phyloP scores from a whole-genome alignment of 495 filamentous ascomycete species.

The Penicillium robsamsonii region DNA sequence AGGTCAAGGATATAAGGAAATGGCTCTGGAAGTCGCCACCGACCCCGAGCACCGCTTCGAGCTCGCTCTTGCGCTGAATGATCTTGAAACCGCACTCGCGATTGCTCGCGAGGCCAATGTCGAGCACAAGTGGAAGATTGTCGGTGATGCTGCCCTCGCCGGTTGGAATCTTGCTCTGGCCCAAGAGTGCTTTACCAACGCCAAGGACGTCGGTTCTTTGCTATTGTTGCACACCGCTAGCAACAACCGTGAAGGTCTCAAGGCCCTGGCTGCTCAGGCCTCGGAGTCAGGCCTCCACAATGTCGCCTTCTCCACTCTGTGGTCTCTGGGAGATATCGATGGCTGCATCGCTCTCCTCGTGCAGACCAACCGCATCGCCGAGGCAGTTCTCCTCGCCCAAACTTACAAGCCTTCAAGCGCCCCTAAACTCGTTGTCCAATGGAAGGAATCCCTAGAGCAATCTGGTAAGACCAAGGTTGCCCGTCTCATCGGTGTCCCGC shows the following conservation, averaged over 20 bases:
- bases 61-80: slow-evolving; percentile 76
- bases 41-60: slow-evolving; percentile 98
- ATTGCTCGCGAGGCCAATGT: slow-evolving; percentile 80
- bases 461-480: slow-evolving; percentile 77
- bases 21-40: slow-evolving; percentile 93
- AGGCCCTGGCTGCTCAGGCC: slow-evolving; percentile 68
- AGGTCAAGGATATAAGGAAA: slow-evolving; percentile 92
- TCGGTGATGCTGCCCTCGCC: slow-evolving; percentile 85
- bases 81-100: slow-evolving; percentile 78
- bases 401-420: slow-evolving; percentile 89
- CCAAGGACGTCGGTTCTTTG: slow-evolving; percentile 85
- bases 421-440: slow-evolving; percentile 62
- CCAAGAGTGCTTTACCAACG: slow-evolving; percentile 86
- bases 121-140: slow-evolving; percentile 96
- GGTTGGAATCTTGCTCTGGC: slow-evolving; percentile 86
- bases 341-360: slow-evolving; percentile 78
- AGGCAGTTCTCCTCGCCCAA: slow-evolving; percentile 87
- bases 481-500: slow-evolving; percentile 79
- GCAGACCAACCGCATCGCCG: slow-evolving; percentile 72
- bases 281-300: slow-evolving; percentile 78
- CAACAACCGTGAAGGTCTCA: slow-evolving; percentile 69
- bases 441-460: slow-evolving; percentile 80
- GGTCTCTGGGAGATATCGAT: slow-evolving; percentile 80
- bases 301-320: slow-evolving; percentile 84
- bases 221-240: slow-evolving; percentile 84